Percentiles rank a stretch among this genome's conserved stretches.
These are phyloP conservation scores for Capillidium heterosporum DNA, from an alignment of 371 early-diverging fungal genomes.

Conservation along the genomic window DNA sequence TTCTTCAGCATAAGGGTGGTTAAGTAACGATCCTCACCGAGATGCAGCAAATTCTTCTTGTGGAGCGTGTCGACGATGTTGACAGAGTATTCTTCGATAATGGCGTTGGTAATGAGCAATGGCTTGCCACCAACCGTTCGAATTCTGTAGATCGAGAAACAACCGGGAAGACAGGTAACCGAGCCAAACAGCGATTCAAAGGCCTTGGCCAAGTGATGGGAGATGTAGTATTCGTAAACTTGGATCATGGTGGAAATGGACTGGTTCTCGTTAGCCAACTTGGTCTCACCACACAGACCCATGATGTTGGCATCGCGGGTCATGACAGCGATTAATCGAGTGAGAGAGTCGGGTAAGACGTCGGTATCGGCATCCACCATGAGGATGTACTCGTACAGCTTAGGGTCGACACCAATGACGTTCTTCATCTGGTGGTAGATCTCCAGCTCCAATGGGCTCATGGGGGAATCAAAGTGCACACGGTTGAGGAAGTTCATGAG, in stretches of 20 bases:
- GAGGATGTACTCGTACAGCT: conserved; percentile 39
- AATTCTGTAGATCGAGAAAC: conserved; percentile 73
- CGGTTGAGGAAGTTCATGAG: conserved; percentile 63
- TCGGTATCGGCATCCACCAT: conserved; percentile 52
- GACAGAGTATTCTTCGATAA: conserved; percentile 83
- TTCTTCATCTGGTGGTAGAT: conserved; percentile 78
- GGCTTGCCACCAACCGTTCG: conserved; percentile 38
- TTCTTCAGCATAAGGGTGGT: conserved; percentile 98
- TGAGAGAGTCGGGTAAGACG: conserved; percentile 42
- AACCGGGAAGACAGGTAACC: conserved; percentile 83
- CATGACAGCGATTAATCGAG: conserved; percentile 49
- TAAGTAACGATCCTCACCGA: conserved; percentile 79
- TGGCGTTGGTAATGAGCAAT: conserved; percentile 38
- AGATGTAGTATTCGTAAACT: conserved; percentile 73
- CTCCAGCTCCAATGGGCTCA: conserved; percentile 80
- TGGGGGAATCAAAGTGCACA: conserved; percentile 44
- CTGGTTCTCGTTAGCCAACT: conserved; percentile 69
- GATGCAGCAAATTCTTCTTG: conserved; percentile 67
- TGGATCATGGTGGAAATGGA: conserved; percentile 90
- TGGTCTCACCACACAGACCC: conserved; percentile 76
- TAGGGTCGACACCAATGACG: conserved; percentile 70
- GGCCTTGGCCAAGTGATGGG: conserved; percentile 68
- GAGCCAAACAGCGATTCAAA: conserved; percentile 68
- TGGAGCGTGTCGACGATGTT: conserved; percentile 94
- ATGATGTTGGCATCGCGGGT: conserved; percentile 61